Base-by-base conservation (phyloP, 495 filamentous ascomycete genomes). In the Symbiotaphrina buchneri region DNA sequence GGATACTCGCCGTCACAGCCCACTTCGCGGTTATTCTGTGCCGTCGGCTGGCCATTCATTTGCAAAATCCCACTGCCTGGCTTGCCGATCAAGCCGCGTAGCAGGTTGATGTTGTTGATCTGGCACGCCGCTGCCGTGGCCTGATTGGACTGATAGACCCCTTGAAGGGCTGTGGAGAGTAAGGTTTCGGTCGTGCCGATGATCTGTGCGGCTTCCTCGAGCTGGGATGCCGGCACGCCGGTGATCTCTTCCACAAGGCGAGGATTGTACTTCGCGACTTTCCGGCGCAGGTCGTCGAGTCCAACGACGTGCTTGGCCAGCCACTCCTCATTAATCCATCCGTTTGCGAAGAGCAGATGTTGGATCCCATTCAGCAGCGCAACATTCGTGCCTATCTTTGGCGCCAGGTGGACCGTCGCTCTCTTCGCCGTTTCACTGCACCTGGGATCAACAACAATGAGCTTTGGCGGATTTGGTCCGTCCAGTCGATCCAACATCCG, bases 361-460 rank as follows among this genome's bases (percentile, higher is more conserved):
- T 41, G 39, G 13, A 41, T 37, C 5, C 39, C 39, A 28, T 41
- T 41, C 10, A 41, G 29, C 3, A 41, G 13, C 10, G 37, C 38
- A 17, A 36, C n/a, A 21, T 41, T 41, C 11, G 39, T 41, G 14
- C 39, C 39, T 16, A 41, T 36, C 19, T 32, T 40, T 0, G 39
- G 39, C 3, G 39, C 39, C 17, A 40, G 24, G 29, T 41, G 39
- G 4, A 41, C 28, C 7, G 38, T 41, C 25, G 39, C 39, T 18
- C 27, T 23, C 23, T 41, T 41, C 19, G 37, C 39, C 10, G 38
- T 35, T 3, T 35, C 23, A 4, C 31, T 25, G n/a, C 15, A 18
- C 30, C 39, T 21, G 2, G 39, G 39, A 31, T 41, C 39, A 4
- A 41, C 38, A 23, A 41, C 39, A 16, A 41, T 32, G 31, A 41